Evolutionary conservation across 352 stramenopile species (phyloP).

Genomic region (Blastocystis sp.): DNA sequence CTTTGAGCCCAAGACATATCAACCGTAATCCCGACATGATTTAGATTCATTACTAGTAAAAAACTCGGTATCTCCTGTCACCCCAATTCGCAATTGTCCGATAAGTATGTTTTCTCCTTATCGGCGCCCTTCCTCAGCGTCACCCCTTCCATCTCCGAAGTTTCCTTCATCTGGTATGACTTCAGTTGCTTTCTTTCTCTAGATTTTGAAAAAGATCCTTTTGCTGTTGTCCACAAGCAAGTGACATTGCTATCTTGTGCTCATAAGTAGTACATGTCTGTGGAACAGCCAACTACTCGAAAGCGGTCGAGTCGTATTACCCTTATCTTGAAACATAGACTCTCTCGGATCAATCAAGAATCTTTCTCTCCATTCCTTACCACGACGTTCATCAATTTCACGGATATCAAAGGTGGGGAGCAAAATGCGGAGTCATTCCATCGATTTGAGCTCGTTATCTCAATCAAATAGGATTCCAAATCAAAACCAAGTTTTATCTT

Average conservation of each 20-base stretch:
- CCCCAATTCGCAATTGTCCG: background rate
- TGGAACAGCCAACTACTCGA: background rate
- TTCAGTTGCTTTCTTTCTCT: background rate
- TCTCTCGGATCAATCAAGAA: background rate
- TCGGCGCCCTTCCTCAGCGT: background rate
- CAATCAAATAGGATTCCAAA: background rate
- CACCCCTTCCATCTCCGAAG: background rate
- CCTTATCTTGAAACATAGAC: background rate
- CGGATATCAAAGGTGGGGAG: background rate
- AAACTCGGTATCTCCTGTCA: background rate
- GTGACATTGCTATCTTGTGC: background rate
- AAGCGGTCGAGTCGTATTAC: background rate
- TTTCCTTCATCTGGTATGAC: background rate
- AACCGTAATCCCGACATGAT: background rate
- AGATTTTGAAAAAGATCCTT: constrained; percentile 6
- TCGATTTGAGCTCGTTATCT: background rate
- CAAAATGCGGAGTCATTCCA: background rate
- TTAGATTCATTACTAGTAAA: background rate
- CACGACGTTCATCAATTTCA: background rate
- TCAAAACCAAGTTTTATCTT: background rate
- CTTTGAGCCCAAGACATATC: background rate
- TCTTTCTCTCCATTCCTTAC: background rate
- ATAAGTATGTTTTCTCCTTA: constrained; percentile 28
- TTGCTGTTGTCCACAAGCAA: background rate
- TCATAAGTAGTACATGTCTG: background rate